Evolutionary conservation across 768 basidiomycete species (phyloP), one percentile per base, ranked within the genome.

Genomic region (Collybia sordida): DNA sequence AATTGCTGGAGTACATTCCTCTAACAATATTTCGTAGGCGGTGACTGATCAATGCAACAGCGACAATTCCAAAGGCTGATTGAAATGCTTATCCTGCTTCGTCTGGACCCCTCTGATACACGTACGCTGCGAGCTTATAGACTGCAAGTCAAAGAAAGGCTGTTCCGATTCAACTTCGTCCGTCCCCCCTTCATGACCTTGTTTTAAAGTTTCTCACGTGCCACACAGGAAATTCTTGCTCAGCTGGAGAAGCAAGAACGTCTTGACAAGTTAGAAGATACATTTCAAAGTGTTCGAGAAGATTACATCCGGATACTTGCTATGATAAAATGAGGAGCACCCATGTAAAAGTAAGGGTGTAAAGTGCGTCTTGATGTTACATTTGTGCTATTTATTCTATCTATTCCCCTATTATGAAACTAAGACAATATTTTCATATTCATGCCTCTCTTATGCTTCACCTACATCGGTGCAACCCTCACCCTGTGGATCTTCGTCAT

Each of bases 131-230:
- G 75, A 45, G 83, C 87, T 8, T 97, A 88, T 66, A 77, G 96
- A 45, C 66, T 99, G 25, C 89, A 93, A 66, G 93, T 96, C 62
- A 99, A 99, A 69, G 93, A 97, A 66, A 81, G 97, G 31, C 68
- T 99, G 38, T 98, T 90, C 62, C 80, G 93, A 18, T 98, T 98
- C 71, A 99, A 98, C 70, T 97, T 86, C 65, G 93, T 94, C 60
- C 61, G 89, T 77, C 49, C 40, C 19, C 12, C 9, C 23, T 46
- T 12, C 5, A 9, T 18, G 23, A 22, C 19, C 35, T 27, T 27
- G 14, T 47, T 27, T 39, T 22, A 44, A 15, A 11, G 37, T 37
- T 39, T 48, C 31, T 45, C n/a, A n/a, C n/a, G n/a, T n/a, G n/a
- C n/a, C n/a, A n/a, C n/a, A 18, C 61, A 95, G 93, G 93, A 95